These are phyloP conservation scores for Pelargonium fulgidum DNA, from an alignment of 441 rosid species.

Conservation along the genomic window DNA sequence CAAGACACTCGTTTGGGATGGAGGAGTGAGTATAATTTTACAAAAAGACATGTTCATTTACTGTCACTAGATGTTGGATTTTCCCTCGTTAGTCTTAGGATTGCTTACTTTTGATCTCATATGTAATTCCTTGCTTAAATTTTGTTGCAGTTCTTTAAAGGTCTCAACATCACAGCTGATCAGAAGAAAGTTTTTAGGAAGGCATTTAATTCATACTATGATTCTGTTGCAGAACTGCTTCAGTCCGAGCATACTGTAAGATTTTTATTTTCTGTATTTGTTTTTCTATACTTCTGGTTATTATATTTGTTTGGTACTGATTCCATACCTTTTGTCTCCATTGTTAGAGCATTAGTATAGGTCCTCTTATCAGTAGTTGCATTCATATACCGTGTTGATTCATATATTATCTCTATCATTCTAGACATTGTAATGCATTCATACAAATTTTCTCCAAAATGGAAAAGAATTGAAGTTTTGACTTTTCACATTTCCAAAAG, in stretches of 20 bases:
- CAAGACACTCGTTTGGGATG: no score
- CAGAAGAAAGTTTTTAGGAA: constrained; percentile 80
- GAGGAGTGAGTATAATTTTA: no score
- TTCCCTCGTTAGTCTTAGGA: no score
- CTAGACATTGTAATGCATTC: not conserved
- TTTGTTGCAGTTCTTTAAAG: constrained; percentile 68
- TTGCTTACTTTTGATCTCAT: not conserved
- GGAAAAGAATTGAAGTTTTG: not conserved
- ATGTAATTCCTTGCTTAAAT: constrained; percentile 28
- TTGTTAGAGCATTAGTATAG: not conserved
- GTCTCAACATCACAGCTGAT: constrained; percentile 67
- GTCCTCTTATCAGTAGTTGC: not conserved
- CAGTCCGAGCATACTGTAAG: constrained; percentile 52
- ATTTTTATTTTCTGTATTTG: not conserved
- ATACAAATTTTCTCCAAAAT: not conserved
- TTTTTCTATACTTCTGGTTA: not conserved
- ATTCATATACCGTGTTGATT: not conserved
- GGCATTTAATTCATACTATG: constrained; percentile 71
- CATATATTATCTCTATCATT: not conserved
- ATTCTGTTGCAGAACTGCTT: constrained; percentile 60
- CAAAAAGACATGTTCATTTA: no score
- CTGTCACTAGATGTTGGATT: no score
- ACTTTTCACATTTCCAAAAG: constrained; percentile 2
- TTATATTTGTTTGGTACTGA: constrained; percentile 1
- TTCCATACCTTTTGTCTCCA: constrained; percentile 4